phyloP scores from a whole-genome alignment of 2,329 filamentous ascomycete species.

The Scleromitrula shiraiana region DNA sequence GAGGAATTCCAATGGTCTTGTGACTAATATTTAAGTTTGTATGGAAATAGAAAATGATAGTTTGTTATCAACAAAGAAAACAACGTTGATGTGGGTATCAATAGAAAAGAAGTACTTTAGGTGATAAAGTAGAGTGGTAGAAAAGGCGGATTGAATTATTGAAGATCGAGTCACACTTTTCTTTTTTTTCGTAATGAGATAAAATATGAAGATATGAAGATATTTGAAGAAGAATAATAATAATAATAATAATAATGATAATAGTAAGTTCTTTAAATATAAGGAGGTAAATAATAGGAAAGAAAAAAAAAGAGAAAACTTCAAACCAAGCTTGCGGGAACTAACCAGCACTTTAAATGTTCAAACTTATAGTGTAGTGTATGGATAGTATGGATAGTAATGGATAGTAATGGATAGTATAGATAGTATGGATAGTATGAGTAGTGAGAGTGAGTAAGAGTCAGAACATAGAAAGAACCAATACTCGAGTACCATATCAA shows the following conservation, averaged over 20 bases:
- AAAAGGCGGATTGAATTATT: neutral
- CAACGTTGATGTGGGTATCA: neutral
- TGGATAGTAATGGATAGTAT: neutral
- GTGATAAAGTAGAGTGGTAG: too few relatives aligned
- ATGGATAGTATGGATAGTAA: neutral
- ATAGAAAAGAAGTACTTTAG: too few relatives aligned
- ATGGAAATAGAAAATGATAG: neutral
- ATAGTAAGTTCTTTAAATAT: too few relatives aligned
- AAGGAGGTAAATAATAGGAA: too few relatives aligned
- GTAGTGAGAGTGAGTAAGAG: too few relatives aligned
- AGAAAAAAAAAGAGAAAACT: neutral
- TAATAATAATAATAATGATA: too few relatives aligned
- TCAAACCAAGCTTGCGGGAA: neutral
- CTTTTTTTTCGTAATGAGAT: too few relatives aligned
- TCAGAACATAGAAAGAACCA: too few relatives aligned
- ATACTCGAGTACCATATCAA: too few relatives aligned
- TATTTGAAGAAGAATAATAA: too few relatives aligned
- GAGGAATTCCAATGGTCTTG: neutral
- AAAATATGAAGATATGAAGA: too few relatives aligned
- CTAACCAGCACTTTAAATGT: neutral
- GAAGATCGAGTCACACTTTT: neutral
- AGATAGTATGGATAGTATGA: too few relatives aligned
- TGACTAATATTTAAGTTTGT: neutral
- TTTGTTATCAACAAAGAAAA: neutral
- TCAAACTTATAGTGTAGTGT: neutral